Evolutionary conservation across 2,329 filamentous ascomycete species (phyloP).

Genomic region (Colletotrichum horii): DNA sequence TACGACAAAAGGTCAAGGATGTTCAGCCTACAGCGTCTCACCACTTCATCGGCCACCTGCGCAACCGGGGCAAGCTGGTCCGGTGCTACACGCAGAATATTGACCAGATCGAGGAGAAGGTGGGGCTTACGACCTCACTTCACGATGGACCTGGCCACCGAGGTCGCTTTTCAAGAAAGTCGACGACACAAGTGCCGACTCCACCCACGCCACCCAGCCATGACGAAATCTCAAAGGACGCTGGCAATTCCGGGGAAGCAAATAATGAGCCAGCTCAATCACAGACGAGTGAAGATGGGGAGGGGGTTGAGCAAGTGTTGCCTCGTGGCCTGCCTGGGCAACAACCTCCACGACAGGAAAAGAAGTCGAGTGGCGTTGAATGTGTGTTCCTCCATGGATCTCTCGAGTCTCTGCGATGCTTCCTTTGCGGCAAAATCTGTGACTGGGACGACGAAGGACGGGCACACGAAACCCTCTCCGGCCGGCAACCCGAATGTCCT

Average conservation of each 20-base stretch:
- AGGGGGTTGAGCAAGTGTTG: neutral
- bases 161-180: conserved; percentile 61
- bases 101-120: conserved; percentile 74
- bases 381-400: conserved; percentile 77
- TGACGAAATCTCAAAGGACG: neutral
- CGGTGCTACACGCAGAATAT: conserved; percentile 80
- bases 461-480: conserved; percentile 62
- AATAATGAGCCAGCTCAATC: neutral
- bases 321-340: neutral
- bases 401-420: conserved; percentile 68
- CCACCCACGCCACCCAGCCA: neutral
- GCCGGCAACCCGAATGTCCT: conserved; percentile 71
- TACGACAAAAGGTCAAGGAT: conserved; percentile 68
- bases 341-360: neutral
- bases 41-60: conserved; percentile 70
- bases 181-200: conserved; percentile 31
- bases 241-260: neutral
- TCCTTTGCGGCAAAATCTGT: conserved; percentile 61
- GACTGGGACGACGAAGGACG: conserved; percentile 65
- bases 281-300: neutral
- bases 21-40: conserved; percentile 70
- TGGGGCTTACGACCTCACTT: conserved; percentile 69
- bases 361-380: conserved; percentile 51
- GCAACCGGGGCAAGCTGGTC: conserved; percentile 71
- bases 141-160: conserved; percentile 66